Conservation (phyloP, 2,329 filamentous ascomycete genomes). For the Scolecobasidium constrictum region DNA sequence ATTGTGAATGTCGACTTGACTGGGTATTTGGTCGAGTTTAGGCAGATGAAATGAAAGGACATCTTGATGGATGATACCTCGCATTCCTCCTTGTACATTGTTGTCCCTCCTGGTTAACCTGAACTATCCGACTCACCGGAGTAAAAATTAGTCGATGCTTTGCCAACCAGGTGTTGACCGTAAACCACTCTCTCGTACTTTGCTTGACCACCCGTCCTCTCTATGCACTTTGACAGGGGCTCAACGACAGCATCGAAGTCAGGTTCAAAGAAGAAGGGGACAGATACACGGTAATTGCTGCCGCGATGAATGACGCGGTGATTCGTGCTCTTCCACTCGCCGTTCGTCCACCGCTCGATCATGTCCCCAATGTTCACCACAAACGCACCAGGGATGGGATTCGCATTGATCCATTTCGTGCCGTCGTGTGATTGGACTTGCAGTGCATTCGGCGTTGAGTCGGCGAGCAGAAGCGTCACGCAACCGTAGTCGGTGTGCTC, state of each 20-base stretch:
- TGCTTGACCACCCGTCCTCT: constrained; percentile 18
- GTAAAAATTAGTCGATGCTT: constrained; percentile 13
- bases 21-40: no score
- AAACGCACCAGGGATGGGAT: constrained; percentile 32
- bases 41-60: no score
- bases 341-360: constrained; percentile 36
- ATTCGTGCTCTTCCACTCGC: constrained; percentile 29
- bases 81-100: no score
- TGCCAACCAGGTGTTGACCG: constrained; percentile 31
- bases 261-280: constrained; percentile 41
- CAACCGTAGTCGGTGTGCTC: constrained; percentile 34
- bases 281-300: constrained; percentile 27
- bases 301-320: constrained; percentile 35
- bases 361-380: constrained; percentile 41
- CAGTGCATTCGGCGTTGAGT: constrained; percentile 30
- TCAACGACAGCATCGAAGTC: constrained; percentile 28
- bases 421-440: constrained; percentile 32
- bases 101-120: no score
- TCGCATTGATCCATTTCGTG: constrained; percentile 34
- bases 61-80: no score
- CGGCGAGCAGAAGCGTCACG: constrained; percentile 35
- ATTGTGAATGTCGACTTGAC: no score
- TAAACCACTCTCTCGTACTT: constrained; percentile 26
- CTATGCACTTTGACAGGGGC: constrained; percentile 27
- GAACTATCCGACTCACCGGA: no score